Conservation (phyloP, 257 asterid species). For the Cinchona pubescens region DNA sequence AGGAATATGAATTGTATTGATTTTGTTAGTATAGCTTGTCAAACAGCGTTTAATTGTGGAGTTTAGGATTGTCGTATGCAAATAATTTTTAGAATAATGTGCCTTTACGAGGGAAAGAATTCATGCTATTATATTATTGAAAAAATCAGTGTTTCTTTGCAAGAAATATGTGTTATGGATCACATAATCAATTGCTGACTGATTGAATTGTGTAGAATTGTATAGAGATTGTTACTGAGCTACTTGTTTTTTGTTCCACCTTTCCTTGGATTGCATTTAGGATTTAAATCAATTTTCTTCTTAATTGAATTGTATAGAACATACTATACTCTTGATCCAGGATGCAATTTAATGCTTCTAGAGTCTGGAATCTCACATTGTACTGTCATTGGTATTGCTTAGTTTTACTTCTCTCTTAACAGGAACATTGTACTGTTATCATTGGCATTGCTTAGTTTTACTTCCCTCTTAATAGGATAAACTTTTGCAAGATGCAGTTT, state of each 20-base stretch:
- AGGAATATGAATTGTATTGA: too few species aligned
- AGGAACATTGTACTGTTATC: neutral
- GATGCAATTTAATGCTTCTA: too few species aligned
- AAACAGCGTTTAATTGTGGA: neutral
- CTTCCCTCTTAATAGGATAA: constrained; percentile 34
- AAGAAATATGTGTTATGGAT: neutral
- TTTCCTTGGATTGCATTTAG: neutral
- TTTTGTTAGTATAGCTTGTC: too few species aligned
- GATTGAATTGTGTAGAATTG: too few species aligned
- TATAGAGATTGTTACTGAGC: constrained; percentile 34
- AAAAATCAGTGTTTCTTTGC: neutral
- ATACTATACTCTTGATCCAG: neutral
- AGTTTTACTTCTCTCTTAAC: too few species aligned
- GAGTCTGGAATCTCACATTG: too few species aligned
- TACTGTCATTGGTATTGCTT: too few species aligned
- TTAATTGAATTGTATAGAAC: neutral
- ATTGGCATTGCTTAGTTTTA: neutral
- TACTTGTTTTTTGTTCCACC: neutral
- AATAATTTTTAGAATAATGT: neutral
- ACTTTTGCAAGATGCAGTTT: constrained; percentile 17
- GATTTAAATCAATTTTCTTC: neutral
- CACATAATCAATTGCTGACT: too few species aligned
- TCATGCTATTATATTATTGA: neutral
- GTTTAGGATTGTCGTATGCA: neutral
- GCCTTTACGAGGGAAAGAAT: neutral